A percentile compares a stretch with the other conserved stretches of the same genome.
These are phyloP conservation scores for Neocatenulostroma microsporum DNA, from an alignment of 2,329 filamentous ascomycete species.

Conservation along the genomic window DNA sequence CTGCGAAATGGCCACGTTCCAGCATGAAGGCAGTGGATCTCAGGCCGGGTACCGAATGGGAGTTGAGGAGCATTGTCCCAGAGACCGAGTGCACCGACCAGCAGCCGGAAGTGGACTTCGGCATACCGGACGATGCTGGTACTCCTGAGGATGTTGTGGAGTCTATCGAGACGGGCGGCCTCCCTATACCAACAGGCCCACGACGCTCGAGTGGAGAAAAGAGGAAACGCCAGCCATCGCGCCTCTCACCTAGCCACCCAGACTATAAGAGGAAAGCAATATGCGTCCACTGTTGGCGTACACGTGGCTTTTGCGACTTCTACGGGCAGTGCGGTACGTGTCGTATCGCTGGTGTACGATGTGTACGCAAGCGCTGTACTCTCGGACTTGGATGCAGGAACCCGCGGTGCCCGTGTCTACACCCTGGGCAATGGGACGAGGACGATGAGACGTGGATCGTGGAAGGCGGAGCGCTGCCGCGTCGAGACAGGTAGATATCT, in stretches of 20 bases:
- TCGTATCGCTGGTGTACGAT: background rate
- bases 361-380: conserved; percentile 2
- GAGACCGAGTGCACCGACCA: background rate
- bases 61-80: background rate
- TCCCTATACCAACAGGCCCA: background rate
- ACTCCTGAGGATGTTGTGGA: background rate
- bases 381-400: background rate
- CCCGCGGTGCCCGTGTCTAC: conserved; percentile 6
- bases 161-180: background rate
- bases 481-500: background rate
- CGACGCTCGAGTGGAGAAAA: too few relatives aligned
- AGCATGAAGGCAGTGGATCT: background rate
- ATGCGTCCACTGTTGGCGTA: conserved; percentile 4
- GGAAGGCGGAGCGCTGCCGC: background rate
- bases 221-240: background rate
- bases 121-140: background rate
- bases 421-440: conserved; percentile 3
- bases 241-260: background rate
- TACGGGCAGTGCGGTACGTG: conserved; percentile 5
- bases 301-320: conserved; percentile 1
- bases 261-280: background rate
- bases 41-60: background rate
- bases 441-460: background rate
- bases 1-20: background rate
- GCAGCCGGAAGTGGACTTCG: background rate